These are phyloP conservation scores for Prunus campanulata DNA, from an alignment of 306 rosid species.

Conservation along the genomic window DNA sequence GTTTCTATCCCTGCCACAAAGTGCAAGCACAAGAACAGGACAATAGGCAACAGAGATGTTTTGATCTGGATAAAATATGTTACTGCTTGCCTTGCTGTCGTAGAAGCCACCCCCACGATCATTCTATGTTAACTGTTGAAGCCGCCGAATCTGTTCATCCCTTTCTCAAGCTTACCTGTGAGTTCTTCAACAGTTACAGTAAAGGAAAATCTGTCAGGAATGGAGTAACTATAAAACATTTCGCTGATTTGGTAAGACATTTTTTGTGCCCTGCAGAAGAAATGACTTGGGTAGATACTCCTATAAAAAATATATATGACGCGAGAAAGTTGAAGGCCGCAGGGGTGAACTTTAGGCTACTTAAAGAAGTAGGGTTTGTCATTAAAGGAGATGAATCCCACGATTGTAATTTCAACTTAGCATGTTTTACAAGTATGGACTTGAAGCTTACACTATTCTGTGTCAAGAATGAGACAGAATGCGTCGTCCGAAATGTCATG, in stretches of 20 bases:
- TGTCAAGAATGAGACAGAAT: background rate
- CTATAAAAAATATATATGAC: background rate
- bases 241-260: conserved; percentile 48
- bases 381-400: background rate
- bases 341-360: background rate
- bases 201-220: background rate
- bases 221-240: conserved; percentile 22
- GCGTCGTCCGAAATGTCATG: conserved; percentile 40
- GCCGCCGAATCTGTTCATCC: too few species aligned
- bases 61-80: too few species aligned
- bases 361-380: background rate
- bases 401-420: background rate
- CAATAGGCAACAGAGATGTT: too few species aligned
- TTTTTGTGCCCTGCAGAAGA: conserved; percentile 26
- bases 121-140: too few species aligned
- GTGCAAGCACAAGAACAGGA: background rate
- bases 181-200: conserved; percentile 6
- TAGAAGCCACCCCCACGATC: too few species aligned
- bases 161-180: background rate
- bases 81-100: too few species aligned
- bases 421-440: background rate
- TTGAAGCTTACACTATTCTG: background rate
- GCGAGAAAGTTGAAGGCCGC: background rate
- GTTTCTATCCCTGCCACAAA: background rate
- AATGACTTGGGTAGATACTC: background rate